phyloP scores from a whole-genome alignment of 257 asterid species.

The Haberlea rhodopensis region DNA sequence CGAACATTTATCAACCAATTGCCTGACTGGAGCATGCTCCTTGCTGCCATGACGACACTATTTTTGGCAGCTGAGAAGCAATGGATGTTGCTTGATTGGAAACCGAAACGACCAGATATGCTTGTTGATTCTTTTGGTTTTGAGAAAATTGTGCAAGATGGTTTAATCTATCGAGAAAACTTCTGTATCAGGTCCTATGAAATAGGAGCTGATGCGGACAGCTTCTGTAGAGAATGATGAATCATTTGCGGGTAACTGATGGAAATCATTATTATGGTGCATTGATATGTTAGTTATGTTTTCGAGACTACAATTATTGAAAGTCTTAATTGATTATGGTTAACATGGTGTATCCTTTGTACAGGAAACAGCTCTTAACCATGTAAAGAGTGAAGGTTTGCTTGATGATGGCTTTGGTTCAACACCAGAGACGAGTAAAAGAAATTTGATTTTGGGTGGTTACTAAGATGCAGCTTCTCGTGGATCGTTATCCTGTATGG shows the following conservation, averaged over 20 bases:
- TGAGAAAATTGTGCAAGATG: slow-evolving; percentile 85
- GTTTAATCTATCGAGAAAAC: slow-evolving; percentile 80
- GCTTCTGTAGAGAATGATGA: slow-evolving; percentile 95
- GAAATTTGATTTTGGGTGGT: slow-evolving; percentile 94
- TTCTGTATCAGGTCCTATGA: slow-evolving; percentile 95
- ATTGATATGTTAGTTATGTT: slow-evolving; percentile 13
- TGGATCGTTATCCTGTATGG: slow-evolving; percentile 96
- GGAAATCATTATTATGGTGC: slow-evolving; percentile 4
- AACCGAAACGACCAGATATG: slow-evolving; percentile 83
- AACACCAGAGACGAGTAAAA: slow-evolving; percentile 91
- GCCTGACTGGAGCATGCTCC: slow-evolving; percentile 99
- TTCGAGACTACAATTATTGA: slow-evolving; percentile 1
- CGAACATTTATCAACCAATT: slow-evolving; percentile 87
- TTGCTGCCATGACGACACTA: slow-evolving; percentile 87
- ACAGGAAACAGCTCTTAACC: slow-evolving; percentile 98
- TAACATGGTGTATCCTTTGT: slow-evolving; percentile 30
- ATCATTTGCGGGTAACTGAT: slow-evolving; percentile 78
- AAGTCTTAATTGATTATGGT: slow-evolving; percentile 5
- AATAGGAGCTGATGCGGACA: slow-evolving; percentile 94
- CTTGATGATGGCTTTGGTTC: slow-evolving; percentile 96
- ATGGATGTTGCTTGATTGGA: slow-evolving; percentile 99
- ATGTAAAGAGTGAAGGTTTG: slow-evolving; percentile 75
- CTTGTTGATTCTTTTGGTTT: slow-evolving; percentile 78
- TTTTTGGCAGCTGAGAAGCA: slow-evolving; percentile 98
- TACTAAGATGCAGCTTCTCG: slow-evolving; percentile 82